Conservation (phyloP, 768 basidiomycete genomes). For the Kwoniella pini region DNA sequence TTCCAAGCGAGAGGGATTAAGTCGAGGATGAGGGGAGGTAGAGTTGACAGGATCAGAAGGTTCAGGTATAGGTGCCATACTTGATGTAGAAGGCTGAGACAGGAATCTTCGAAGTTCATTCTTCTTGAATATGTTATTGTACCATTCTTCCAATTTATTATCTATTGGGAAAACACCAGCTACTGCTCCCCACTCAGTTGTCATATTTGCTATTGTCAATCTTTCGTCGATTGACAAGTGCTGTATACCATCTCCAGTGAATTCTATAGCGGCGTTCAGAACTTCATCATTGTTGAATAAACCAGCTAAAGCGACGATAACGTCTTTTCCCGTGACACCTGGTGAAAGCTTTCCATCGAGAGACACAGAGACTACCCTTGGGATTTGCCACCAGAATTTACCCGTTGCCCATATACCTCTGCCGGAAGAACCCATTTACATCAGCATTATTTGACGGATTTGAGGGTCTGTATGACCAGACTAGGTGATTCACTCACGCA, state of each 20-base stretch:
- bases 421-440: background rate
- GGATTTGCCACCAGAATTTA: slow-evolving; percentile 99
- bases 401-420: slow-evolving; percentile 92
- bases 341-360: slow-evolving; percentile 75
- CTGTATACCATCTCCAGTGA: slow-evolving; percentile 81
- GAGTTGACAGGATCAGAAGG: slow-evolving; percentile 59
- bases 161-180: slow-evolving; percentile 95
- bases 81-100: slow-evolving; percentile 54
- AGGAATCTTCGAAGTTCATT: slow-evolving; percentile 73
- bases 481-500: slow-evolving; percentile 26
- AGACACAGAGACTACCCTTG: slow-evolving; percentile 93
- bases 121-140: slow-evolving; percentile 70
- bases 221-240: slow-evolving; percentile 84
- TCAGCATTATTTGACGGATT: too few species aligned
- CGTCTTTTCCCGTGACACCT: slow-evolving; percentile 96
- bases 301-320: slow-evolving; percentile 94
- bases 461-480: too few species aligned
- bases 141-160: slow-evolving; percentile 78
- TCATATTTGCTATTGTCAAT: slow-evolving; percentile 98
- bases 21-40: slow-evolving; percentile 78
- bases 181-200: slow-evolving; percentile 98
- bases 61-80: slow-evolving; percentile 33
- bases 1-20: slow-evolving; percentile 72
- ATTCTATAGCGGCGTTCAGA: slow-evolving; percentile 94
- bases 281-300: slow-evolving; percentile 96